phyloP scores from a whole-genome alignment of 2,329 filamentous ascomycete species.

The Fusarium metavorans region DNA sequence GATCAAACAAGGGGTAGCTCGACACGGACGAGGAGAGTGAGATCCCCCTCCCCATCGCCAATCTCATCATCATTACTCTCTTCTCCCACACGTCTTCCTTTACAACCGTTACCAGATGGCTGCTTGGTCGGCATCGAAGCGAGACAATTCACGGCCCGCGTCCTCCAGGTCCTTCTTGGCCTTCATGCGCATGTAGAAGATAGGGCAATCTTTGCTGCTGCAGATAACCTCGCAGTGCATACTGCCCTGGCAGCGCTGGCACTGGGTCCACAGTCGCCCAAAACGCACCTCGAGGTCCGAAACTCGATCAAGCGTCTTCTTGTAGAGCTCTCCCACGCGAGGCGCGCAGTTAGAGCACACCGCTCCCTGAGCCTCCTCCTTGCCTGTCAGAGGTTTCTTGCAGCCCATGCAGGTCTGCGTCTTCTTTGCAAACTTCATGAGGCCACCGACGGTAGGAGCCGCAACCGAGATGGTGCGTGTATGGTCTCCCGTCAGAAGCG shows the following conservation, averaged over 20 bases:
- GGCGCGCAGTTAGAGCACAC: constrained; percentile 89
- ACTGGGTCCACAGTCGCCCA: constrained; percentile 95
- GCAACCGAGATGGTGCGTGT: constrained; percentile 95
- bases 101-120: constrained; percentile 63
- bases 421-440: constrained; percentile 99
- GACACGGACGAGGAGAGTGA: neutral
- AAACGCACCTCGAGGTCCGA: constrained; percentile 95
- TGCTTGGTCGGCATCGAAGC: constrained; percentile 89
- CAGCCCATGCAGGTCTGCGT: constrained; percentile 99
- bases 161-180: constrained; percentile 99
- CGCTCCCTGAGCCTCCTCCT: constrained; percentile 84
- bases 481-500: constrained; percentile 90
- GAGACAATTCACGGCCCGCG: constrained; percentile 85
- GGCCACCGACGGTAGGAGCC: constrained; percentile 87
- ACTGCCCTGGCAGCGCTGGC: constrained; percentile 96
- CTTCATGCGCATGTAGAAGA: constrained; percentile 99
- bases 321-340: constrained; percentile 91
- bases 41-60: neutral
- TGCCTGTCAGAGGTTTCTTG: constrained; percentile 91
- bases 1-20: constrained; percentile 3
- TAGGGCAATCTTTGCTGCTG: constrained; percentile 94
- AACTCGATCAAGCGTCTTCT: constrained; percentile 87
- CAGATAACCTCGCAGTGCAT: constrained; percentile 99
- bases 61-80: neutral
- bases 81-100: neutral